Evolutionary conservation across 2,329 filamentous ascomycete genomes (phyloP).

Genomic region (Aureobasidium sp.): DNA sequence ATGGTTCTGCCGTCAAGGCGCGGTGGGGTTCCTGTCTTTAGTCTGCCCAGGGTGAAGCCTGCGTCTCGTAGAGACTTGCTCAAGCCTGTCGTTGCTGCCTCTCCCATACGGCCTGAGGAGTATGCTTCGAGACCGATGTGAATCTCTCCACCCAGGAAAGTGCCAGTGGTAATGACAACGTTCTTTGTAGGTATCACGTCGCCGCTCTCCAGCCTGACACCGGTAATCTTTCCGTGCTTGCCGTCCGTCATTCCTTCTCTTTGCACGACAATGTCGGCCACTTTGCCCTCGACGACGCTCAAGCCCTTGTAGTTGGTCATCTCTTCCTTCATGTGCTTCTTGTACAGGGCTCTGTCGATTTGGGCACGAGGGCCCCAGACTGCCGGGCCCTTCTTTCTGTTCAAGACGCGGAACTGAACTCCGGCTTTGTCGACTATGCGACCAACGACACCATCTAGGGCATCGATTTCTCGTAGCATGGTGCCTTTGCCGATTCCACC

Average conservation of each 20-base stretch:
- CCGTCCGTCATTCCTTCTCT: slow-evolving; percentile 44
- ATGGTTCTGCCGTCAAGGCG: slow-evolving; percentile 77
- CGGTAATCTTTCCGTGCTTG: slow-evolving; percentile 66
- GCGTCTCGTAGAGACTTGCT: slow-evolving; percentile 85
- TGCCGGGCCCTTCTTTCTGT: slow-evolving; percentile 82
- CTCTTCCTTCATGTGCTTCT: slow-evolving; percentile 84
- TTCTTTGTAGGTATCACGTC: slow-evolving; percentile 71
- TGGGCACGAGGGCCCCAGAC: slow-evolving; percentile 97
- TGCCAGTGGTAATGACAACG: slow-evolving; percentile 93
- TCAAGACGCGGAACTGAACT: slow-evolving; percentile 87
- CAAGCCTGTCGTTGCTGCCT: slow-evolving; percentile 84
- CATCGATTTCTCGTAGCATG: slow-evolving; percentile 91
- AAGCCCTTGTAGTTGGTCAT: slow-evolving; percentile 71
- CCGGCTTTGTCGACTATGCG: slow-evolving; percentile 89
- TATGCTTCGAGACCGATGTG: slow-evolving; percentile 79
- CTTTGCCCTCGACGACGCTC: slow-evolving; percentile 74
- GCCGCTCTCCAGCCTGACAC: slow-evolving; percentile 80
- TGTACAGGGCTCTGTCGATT: slow-evolving; percentile 86
- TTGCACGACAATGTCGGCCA: slow-evolving; percentile 81
- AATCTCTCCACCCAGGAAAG: slow-evolving; percentile 91
- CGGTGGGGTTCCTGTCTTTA: slow-evolving; percentile 95
- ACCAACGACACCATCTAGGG: slow-evolving; percentile 81
- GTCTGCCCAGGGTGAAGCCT: slow-evolving; percentile 77
- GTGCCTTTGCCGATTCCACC: slow-evolving; percentile 98
- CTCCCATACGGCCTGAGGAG: slow-evolving; percentile 86